These are phyloP conservation scores for Camelina hispida DNA, from an alignment of 345 rosid genomes.

Conservation along the genomic window DNA sequence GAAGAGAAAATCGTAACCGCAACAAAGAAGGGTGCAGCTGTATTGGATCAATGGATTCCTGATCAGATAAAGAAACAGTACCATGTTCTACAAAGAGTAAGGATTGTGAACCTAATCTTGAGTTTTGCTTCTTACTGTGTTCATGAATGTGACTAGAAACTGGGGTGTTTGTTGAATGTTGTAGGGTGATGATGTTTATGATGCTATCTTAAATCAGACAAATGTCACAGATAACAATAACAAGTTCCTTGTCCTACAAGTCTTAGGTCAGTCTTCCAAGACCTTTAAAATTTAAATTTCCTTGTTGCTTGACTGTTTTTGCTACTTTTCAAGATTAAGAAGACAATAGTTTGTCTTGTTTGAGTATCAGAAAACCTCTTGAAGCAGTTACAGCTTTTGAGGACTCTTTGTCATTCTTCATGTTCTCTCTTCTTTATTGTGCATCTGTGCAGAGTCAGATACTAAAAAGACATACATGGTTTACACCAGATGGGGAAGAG, in stretches of 20 bases:
- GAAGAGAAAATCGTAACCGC: slow-evolving; percentile 67
- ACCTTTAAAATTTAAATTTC: neutral
- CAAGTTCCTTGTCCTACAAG: slow-evolving; percentile 83
- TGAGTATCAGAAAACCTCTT: neutral
- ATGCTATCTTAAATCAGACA: slow-evolving; percentile 88
- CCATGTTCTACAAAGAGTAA: slow-evolving; percentile 73
- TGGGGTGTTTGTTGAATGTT: slow-evolving; percentile 27
- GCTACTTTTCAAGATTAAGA: neutral
- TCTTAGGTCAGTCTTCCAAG: slow-evolving; percentile 60
- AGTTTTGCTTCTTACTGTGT: slow-evolving; percentile 1
- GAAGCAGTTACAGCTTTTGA: slow-evolving; percentile 7
- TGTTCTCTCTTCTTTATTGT: slow-evolving; percentile 2
- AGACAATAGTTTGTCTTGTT: too few relatives aligned
- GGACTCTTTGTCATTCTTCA: slow-evolving; percentile 9
- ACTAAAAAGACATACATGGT: slow-evolving; percentile 64
- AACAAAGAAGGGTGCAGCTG: slow-evolving; percentile 78
- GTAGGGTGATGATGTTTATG: slow-evolving; percentile 80
- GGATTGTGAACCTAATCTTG: slow-evolving; percentile 6
- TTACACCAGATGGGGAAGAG: slow-evolving; percentile 90
- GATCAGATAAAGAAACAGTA: slow-evolving; percentile 72
- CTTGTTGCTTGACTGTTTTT: neutral
- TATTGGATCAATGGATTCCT: slow-evolving; percentile 77
- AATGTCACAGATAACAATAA: slow-evolving; percentile 75
- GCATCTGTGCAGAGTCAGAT: slow-evolving; percentile 69
- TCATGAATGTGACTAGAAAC: slow-evolving; percentile 7